Conservation (phyloP, 495 filamentous ascomycete species). For the Haplographium delicatum region DNA sequence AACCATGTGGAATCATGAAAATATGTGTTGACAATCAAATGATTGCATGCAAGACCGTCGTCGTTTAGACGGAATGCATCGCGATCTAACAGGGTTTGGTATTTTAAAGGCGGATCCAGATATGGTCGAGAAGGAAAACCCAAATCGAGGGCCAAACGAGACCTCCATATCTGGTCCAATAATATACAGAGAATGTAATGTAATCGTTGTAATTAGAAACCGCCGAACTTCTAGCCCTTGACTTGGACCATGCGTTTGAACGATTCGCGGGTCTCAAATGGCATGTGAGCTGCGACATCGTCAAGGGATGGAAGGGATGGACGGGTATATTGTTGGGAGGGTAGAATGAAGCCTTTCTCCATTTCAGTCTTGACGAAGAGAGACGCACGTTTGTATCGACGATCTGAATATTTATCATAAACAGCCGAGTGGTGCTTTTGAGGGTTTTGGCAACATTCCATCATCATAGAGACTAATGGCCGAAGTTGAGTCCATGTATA, state of each 20-base stretch:
- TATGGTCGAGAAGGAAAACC: slow-evolving; percentile 13
- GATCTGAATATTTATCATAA: slow-evolving; percentile 85
- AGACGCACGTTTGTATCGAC: slow-evolving; percentile 77
- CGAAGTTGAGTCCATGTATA: slow-evolving; percentile 84
- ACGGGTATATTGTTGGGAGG: slow-evolving; percentile 13
- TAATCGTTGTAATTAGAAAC: neutral
- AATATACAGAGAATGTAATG: slow-evolving; percentile 30
- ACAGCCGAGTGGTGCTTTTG: slow-evolving; percentile 77
- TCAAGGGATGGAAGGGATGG: slow-evolving; percentile 19
- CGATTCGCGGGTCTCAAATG: slow-evolving; percentile 21
- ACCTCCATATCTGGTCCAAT: slow-evolving; percentile 22
- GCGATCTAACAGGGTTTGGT: slow-evolving; percentile 12
- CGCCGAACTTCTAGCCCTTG: slow-evolving; percentile 31
- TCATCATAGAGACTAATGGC: slow-evolving; percentile 66
- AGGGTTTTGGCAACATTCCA: slow-evolving; percentile 82
- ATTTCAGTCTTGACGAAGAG: slow-evolving; percentile 72
- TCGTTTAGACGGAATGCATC: slow-evolving; percentile 1
- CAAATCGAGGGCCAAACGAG: slow-evolving; percentile 15
- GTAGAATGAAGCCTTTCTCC: slow-evolving; percentile 43
- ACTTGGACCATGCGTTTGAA: slow-evolving; percentile 31
- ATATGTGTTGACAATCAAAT: slow-evolving; percentile 10
- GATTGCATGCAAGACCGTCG: slow-evolving; percentile 8
- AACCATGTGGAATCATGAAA: slow-evolving; percentile 5
- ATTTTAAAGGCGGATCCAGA: slow-evolving; percentile 17
- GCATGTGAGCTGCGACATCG: slow-evolving; percentile 14